Evolutionary conservation across 495 filamentous ascomycete genomes (phyloP).

Genomic region (Friedmanniomyces endolithicus): DNA sequence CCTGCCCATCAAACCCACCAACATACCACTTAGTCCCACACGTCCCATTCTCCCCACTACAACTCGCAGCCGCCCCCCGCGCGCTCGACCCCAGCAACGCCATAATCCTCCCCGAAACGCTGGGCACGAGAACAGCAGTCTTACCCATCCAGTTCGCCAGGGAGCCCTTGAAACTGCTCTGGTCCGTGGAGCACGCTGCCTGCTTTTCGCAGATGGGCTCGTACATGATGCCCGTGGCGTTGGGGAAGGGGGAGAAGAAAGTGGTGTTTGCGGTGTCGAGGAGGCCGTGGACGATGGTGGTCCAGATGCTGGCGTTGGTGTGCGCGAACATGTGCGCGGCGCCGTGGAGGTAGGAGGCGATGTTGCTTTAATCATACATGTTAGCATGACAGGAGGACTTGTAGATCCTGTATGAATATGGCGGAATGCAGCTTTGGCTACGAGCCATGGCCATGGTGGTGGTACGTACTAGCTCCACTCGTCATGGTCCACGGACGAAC

Average conservation of each 20-base stretch:
- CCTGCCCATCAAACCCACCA: slow-evolving; percentile 28
- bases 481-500: slow-evolving; percentile 26
- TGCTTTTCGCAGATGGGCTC: slow-evolving; percentile 31
- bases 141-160: slow-evolving; percentile 34
- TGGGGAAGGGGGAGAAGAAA: slow-evolving; percentile 28
- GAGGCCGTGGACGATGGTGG: slow-evolving; percentile 20
- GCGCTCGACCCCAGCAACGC: slow-evolving; percentile 27
- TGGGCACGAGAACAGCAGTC: slow-evolving; percentile 30
- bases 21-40: slow-evolving; percentile 31
- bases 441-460: not conserved
- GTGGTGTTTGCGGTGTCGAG: slow-evolving; percentile 14
- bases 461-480: slow-evolving; percentile 44
- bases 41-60: slow-evolving; percentile 14
- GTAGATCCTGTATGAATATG: too few relatives aligned
- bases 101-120: slow-evolving; percentile 25
- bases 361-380: slow-evolving; percentile 25
- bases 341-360: slow-evolving; percentile 51
- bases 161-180: slow-evolving; percentile 35
- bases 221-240: slow-evolving; percentile 33
- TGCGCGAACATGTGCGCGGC: slow-evolving; percentile 53
- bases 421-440: too few relatives aligned
- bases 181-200: slow-evolving; percentile 30
- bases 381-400: too few relatives aligned
- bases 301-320: slow-evolving; percentile 17
- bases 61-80: slow-evolving; percentile 29